Base-by-base conservation (phyloP, 306 rosid genomes). In the Aeschynomene evenia region DNA sequence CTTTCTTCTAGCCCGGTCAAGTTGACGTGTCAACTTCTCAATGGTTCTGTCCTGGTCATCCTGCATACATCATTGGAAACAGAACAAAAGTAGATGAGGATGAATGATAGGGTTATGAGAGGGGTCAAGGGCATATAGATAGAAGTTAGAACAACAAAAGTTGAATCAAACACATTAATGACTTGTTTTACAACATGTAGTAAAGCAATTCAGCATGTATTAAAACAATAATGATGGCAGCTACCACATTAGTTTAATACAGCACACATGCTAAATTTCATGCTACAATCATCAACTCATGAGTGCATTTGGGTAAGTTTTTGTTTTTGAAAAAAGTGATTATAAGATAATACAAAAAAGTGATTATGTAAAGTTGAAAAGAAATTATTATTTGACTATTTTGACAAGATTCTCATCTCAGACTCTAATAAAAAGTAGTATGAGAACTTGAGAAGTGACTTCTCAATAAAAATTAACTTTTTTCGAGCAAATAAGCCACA, bases 41-140 rank as follows among this genome's bases (percentile, higher is more conserved):
- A 85, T 77, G 13, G 71, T 85, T 63, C 78, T 70, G 55, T 85
- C 83, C 37, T 66, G 75, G 19, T 79, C 85, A 70, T 77, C 85
- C 87, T 80, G 7, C 62, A 65, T 11, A 19, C 4, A 42, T 31
- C 52, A 9, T 70, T 37, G 54, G 53, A 43, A 33, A 61, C 49
- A 63, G 10, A 63, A 43, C 66, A n/a, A 24, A 63, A 43, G 59
- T 24, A 43, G 16, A 55, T 31, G 23, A 43, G 20, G 21, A 40
- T 46, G 60, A 43, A 45, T 33, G 9, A 20, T 16, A 18, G 15
- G 15, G 43, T 11, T 56, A 24, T 43, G 20, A 70, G 50, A 50
- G n/a, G 37, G 42, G 16, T 6, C 12, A 4, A 9, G 33, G 50
- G 57, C 7, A 24, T 23, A n/a, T n/a, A n/a, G n/a, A n/a, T n/a